These are phyloP conservation scores for Amyloporia xantha DNA, from an alignment of 768 basidiomycete genomes.

Conservation along the genomic window DNA sequence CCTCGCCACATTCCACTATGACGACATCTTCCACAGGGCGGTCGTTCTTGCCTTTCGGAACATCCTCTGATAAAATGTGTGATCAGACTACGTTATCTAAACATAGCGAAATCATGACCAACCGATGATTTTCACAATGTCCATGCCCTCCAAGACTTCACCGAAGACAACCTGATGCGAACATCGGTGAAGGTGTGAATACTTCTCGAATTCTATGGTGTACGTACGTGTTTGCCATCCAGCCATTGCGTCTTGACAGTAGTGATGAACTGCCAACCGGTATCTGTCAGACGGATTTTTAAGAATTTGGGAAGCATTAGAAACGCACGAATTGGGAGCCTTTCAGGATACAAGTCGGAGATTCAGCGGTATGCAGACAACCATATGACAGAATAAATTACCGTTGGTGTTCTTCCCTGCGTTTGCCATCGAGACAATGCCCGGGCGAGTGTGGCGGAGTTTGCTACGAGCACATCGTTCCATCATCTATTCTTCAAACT, in stretches of 20 bases:
- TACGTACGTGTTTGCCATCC: conserved; percentile 77
- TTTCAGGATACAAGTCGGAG: conserved; percentile 21
- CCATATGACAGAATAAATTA: conserved; percentile 22
- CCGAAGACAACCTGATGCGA: conserved; percentile 80
- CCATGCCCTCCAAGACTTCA: conserved; percentile 87
- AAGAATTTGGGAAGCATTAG: neutral
- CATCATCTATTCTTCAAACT: neutral
- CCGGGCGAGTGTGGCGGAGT: conserved; percentile 87
- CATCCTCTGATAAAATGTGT: conserved; percentile 49
- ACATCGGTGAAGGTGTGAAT: conserved; percentile 12
- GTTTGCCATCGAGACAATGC: conserved; percentile 92
- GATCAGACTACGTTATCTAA: neutral
- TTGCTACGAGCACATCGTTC: conserved; percentile 48
- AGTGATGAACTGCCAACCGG: conserved; percentile 80
- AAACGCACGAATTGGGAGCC: conserved; percentile 83
- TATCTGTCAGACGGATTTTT: neutral
- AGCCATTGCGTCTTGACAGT: conserved; percentile 85
- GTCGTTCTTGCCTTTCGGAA: conserved; percentile 63
- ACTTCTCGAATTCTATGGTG: neutral
- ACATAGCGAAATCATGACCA: conserved; percentile 3
- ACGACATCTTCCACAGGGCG: conserved; percentile 70
- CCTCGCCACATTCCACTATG: conserved; percentile 87
- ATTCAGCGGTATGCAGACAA: neutral
- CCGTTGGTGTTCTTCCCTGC: conserved; percentile 91
- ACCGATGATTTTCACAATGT: conserved; percentile 76